Base-by-base conservation (phyloP, 495 filamentous ascomycete species). In the Penicillium fimorum region DNA sequence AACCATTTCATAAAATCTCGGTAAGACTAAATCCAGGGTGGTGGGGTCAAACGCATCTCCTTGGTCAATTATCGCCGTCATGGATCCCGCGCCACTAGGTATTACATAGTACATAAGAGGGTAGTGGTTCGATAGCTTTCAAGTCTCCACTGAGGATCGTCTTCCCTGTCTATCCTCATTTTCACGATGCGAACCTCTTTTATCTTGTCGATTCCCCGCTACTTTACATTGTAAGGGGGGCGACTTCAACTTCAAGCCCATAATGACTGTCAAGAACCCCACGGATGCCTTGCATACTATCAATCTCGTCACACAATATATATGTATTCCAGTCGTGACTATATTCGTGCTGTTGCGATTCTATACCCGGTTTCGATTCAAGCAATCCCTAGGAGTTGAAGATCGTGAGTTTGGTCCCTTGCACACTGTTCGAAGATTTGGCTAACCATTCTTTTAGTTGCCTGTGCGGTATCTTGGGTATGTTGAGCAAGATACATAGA, bases 251-350 rank as follows among this genome's bases (percentile, higher is more conserved):
- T 37, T 61, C 37, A 6, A 27, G 27, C 32, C 41, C 64, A 67
- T 46, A 49, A 71, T 72, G 69, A 52, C 65, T 20, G 37, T 63
- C 8, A 56, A 50, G 8, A 54, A 75, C 29, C 70, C 71, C 6
- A 53, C 63, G 20, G 72, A 76, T 70, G 60, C 64, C 11, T 55
- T 76, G 17, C 51, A 70, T 47, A 77, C 75, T 1, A 45, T 76
- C 35, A 77, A 75, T 47, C 55, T 75, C 1, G 69, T 76, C 35
- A 76, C 72, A 11, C 75, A 81, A 60, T 67, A 62, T 32, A 61
- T 81, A n/a, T 79, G 74, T 57, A 70, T 81, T 42, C 68, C 69
- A 2, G 66, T 81, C 41, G 64, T 72, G 18, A 65, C 70, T 13
- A 30, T 73, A 1, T 74, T 78, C 42, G 65, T 79, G 15, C 51